Conservation (phyloP, 2,329 filamentous ascomycete species). For the Cladophialophora immunda region DNA sequence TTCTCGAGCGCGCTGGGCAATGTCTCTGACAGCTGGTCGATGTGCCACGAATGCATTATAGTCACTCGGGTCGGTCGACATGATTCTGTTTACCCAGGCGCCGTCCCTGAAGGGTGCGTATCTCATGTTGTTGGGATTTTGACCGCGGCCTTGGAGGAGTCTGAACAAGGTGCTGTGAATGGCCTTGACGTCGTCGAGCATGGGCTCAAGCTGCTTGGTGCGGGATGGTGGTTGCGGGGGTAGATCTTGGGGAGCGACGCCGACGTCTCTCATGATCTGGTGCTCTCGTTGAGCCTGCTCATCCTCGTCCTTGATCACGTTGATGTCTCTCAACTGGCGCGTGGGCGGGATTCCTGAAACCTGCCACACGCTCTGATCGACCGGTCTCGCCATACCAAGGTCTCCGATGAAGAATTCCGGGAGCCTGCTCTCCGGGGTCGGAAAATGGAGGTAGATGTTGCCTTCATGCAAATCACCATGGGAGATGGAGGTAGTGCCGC, state of each 20-base stretch:
- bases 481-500: not conserved
- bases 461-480: conserved; percentile 22
- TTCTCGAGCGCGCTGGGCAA: not conserved
- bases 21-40: not conserved
- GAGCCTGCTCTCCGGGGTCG: conserved; percentile 7
- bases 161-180: not conserved
- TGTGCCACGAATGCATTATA: conserved; percentile 6
- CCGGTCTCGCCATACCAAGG: conserved; percentile 5
- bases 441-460: conserved; percentile 32
- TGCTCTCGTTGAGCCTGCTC: not conserved
- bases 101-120: not conserved
- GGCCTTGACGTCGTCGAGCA: conserved; percentile 3
- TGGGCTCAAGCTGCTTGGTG: not conserved
- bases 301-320: not conserved
- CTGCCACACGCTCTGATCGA: conserved; percentile 9
- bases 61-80: not conserved
- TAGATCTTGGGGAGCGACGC: not conserved
- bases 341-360: not conserved
- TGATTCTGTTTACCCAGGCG: not conserved
- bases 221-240: not conserved
- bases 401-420: conserved; percentile 27
- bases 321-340: conserved; percentile 7
- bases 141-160: not conserved
- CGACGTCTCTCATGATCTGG: not conserved
- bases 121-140: not conserved